Percentiles rank a stretch among this genome's conserved stretches.
These are phyloP conservation scores for Fraxinus angustifolia DNA, from an alignment of 305 asterid genomes.

Conservation along the genomic window DNA sequence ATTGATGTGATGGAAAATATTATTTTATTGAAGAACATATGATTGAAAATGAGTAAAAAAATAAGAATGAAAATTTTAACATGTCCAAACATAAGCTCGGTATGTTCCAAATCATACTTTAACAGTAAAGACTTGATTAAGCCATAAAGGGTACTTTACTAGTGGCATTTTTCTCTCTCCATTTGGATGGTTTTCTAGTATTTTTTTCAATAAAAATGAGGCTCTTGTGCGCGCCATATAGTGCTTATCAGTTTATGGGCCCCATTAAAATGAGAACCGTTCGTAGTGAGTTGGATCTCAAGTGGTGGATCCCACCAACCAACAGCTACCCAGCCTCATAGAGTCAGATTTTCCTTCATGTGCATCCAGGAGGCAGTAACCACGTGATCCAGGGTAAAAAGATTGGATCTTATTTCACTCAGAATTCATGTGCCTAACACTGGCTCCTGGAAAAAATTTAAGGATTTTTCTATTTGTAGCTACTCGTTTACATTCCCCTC, in stretches of 20 bases:
- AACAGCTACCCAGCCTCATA: neutral
- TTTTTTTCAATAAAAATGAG: conserved; percentile 22
- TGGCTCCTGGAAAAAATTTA: neutral
- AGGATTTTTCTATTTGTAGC: no score
- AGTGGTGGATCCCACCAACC: conserved; percentile 33
- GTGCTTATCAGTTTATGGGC: conserved; percentile 21
- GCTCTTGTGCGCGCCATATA: conserved; percentile 15
- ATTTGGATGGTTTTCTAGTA: conserved; percentile 24
- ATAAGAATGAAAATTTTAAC: no score
- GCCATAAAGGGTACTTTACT: no score
- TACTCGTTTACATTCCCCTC: no score
- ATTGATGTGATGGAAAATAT: no score
- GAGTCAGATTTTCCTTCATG: neutral
- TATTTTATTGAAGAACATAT: no score
- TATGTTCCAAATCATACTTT: neutral
- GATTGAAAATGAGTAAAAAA: no score
- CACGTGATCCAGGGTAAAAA: conserved; percentile 22
- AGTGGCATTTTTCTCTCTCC: neutral
- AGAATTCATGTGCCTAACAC: conserved; percentile 16
- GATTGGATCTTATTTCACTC: conserved; percentile 17
- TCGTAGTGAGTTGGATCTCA: conserved; percentile 39
- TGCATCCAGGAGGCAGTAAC: conserved; percentile 2
- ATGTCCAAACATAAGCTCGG: no score
- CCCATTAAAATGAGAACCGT: conserved; percentile 45
- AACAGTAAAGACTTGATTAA: neutral